Conservation (phyloP, 2,329 filamentous ascomycete genomes). For the Neofusicoccum kwambonambiense region DNA sequence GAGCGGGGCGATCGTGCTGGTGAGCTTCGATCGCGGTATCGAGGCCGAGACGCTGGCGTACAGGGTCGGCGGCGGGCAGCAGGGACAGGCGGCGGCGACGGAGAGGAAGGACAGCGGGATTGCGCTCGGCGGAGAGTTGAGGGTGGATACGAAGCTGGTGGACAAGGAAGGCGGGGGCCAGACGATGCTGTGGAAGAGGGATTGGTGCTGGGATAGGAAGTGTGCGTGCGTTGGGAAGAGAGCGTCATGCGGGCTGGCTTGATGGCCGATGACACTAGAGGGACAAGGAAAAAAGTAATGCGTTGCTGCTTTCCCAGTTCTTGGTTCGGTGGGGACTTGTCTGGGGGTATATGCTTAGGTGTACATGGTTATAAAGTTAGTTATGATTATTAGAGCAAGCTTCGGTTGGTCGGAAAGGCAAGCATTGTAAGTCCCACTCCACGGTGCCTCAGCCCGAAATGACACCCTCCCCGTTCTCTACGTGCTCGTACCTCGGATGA, state of each 20-base stretch:
- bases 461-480: too few species aligned
- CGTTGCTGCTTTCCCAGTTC: neutral
- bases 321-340: neutral
- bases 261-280: neutral
- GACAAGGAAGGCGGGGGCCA: neutral
- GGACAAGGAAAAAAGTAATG: neutral
- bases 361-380: neutral
- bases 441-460: too few species aligned
- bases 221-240: neutral
- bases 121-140: neutral
- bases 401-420: neutral
- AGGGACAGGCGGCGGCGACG: conserved; percentile 28
- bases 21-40: conserved; percentile 29
- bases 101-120: conserved; percentile 12
- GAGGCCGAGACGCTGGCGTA: conserved; percentile 4
- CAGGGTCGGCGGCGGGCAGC: conserved; percentile 26
- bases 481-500: too few species aligned
- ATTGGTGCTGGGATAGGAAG: neutral
- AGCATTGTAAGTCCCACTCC: too few species aligned
- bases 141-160: neutral
- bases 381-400: neutral
- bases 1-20: conserved; percentile 31
- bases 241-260: neutral
- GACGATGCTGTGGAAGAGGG: neutral
- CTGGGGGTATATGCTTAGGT: neutral